These are phyloP conservation scores for Leonotis leonurus DNA, from an alignment of 257 asterid genomes.

Conservation along the genomic window DNA sequence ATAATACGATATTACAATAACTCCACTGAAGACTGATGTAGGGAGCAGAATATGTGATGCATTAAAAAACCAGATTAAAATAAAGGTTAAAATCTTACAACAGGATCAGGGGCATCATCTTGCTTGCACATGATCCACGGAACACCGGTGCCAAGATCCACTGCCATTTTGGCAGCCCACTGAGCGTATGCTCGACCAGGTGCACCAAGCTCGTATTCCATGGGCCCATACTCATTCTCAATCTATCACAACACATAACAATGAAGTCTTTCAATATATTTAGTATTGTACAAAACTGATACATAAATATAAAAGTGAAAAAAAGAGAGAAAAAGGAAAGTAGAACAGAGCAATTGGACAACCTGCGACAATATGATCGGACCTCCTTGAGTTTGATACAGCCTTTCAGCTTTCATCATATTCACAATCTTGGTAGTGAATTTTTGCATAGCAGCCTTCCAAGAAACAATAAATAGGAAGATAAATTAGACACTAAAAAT, in stretches of 20 bases:
- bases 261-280: neutral
- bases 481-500: conserved; percentile 10
- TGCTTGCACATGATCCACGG: conserved; percentile 99
- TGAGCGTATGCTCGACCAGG: conserved; percentile 60
- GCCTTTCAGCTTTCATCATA: conserved; percentile 79
- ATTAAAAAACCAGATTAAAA: neutral
- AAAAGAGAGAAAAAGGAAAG: neutral
- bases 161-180: conserved; percentile 97
- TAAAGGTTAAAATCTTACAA: conserved; percentile 42
- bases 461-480: conserved; percentile 7
- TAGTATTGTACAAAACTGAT: neutral
- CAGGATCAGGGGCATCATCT: conserved; percentile 90
- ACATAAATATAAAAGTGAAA: too few species aligned
- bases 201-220: conserved; percentile 75
- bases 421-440: conserved; percentile 90
- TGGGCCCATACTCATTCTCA: conserved; percentile 91
- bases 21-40: conserved; percentile 18
- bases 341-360: neutral
- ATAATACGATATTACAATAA: conserved; percentile 15
- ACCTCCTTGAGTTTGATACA: conserved; percentile 87
- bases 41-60: neutral
- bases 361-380: conserved; percentile 96
- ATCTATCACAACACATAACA: conserved; percentile 33
- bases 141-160: conserved; percentile 72
- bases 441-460: conserved; percentile 80